A percentile compares a stretch with the other conserved stretches of the same genome.
phyloP scores from a whole-genome alignment of 345 rosid species.

The Orychophragmus violaceus region DNA sequence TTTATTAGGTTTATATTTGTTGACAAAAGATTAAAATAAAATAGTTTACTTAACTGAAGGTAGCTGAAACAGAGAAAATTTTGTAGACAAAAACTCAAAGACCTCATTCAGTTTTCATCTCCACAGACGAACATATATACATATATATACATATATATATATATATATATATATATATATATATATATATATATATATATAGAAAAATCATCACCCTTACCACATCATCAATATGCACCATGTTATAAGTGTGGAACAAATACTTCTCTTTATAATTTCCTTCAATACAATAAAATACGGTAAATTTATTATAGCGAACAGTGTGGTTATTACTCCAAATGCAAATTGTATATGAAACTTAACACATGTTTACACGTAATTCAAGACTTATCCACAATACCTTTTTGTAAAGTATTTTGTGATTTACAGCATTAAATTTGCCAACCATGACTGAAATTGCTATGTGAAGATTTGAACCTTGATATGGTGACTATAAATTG shows the following conservation, averaged over 20 bases:
- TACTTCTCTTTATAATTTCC: slow-evolving; percentile 24
- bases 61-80: slow-evolving; percentile 38
- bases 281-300: not conserved
- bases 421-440: not conserved
- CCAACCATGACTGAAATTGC: not conserved
- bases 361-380: not conserved
- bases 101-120: slow-evolving; percentile 33
- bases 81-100: slow-evolving; percentile 29
- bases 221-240: slow-evolving; percentile 55
- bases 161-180: too few species aligned
- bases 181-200: too few species aligned
- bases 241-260: slow-evolving; percentile 21
- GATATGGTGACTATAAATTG: not conserved
- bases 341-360: not conserved
- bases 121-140: slow-evolving; percentile 43
- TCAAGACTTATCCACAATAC: not conserved
- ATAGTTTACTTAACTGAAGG: slow-evolving; percentile 42
- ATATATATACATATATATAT: too few species aligned
- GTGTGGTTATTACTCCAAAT: not conserved
- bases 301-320: not conserved
- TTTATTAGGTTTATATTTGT: too few species aligned
- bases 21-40: too few species aligned
- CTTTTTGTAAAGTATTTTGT: not conserved
- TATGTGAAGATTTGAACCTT: not conserved
- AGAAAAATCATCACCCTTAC: slow-evolving; percentile 52